Evolutionary conservation across 331 rosid genomes (phyloP).

Genomic region (Quercus lobata): DNA sequence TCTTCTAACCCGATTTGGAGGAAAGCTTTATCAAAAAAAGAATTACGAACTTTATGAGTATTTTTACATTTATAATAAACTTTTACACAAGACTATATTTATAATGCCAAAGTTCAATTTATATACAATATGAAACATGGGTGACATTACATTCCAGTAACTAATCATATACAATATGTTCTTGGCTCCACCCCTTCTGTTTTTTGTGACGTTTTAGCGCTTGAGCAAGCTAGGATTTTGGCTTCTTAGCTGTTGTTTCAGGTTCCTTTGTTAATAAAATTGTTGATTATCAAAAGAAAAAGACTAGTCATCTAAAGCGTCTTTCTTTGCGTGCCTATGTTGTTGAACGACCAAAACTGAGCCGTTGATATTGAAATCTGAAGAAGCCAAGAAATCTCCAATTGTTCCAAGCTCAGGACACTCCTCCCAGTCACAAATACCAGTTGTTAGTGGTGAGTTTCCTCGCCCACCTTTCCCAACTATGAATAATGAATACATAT

Average conservation of each 20-base stretch:
- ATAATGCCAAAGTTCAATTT: background rate
- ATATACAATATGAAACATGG: background rate
- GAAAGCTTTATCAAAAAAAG: too few relatives aligned
- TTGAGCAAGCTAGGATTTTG: too few relatives aligned
- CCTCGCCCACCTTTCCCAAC: slow-evolving; percentile 91
- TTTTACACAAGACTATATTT: background rate
- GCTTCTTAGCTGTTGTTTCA: too few relatives aligned
- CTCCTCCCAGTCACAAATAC: slow-evolving; percentile 96
- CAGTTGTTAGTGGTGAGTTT: slow-evolving; percentile 67
- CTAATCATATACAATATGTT: background rate
- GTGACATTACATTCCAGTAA: background rate
- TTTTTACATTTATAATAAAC: too few relatives aligned
- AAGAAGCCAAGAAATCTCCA: slow-evolving; percentile 91
- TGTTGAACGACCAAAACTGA: slow-evolving; percentile 87
- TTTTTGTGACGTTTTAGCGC: too few relatives aligned
- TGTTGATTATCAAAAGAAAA: too few relatives aligned
- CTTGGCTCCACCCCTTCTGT: too few relatives aligned
- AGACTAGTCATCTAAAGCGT: background rate
- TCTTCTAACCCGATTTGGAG: too few relatives aligned
- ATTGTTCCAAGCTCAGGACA: slow-evolving; percentile 94
- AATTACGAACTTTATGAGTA: too few relatives aligned
- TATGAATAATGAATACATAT: slow-evolving; percentile 70
- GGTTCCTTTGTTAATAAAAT: too few relatives aligned
- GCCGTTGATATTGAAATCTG: slow-evolving; percentile 67
- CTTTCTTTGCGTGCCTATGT: slow-evolving; percentile 63